Percentiles rank a stretch among this genome's conserved stretches.
phyloP scores from a whole-genome alignment of 306 rosid species.

The Vigna radiata region DNA sequence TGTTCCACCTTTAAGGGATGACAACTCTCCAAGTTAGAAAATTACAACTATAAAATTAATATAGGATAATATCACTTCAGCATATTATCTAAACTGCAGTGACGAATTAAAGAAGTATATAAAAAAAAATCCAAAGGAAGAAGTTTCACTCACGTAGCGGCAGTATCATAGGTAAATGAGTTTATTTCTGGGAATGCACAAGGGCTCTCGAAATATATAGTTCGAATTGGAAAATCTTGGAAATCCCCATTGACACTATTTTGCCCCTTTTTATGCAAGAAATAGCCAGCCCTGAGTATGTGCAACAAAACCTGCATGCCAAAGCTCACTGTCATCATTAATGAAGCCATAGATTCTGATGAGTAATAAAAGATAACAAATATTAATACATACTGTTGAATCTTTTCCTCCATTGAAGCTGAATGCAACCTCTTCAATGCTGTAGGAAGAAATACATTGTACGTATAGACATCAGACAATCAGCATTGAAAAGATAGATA shows the following conservation, averaged over 20 bases:
- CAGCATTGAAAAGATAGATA: conserved; percentile 10
- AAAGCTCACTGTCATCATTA: conserved; percentile 43
- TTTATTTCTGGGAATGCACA: conserved; percentile 83
- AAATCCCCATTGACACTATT: conserved; percentile 62
- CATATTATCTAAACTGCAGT: conserved; percentile 23
- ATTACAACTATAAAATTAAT: conserved; percentile 1
- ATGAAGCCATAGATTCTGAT: conserved; percentile 31
- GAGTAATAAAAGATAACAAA: conserved; percentile 32
- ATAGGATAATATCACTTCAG: conserved; percentile 17
- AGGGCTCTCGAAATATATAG: conserved; percentile 90
- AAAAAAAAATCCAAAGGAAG: conserved; percentile 25
- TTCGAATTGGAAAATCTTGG: conserved; percentile 74
- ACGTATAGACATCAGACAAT: conserved; percentile 26
- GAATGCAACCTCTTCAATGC: conserved; percentile 90
- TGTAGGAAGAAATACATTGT: conserved; percentile 51
- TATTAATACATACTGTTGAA: conserved; percentile 77
- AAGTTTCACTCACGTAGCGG: conserved; percentile 67
- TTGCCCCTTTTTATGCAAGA: conserved; percentile 72
- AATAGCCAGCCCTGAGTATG: conserved; percentile 91
- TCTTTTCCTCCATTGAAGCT: conserved; percentile 99
- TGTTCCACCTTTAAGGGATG: conserved; percentile 27
- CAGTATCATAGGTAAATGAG: conserved; percentile 81
- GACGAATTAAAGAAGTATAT: not conserved
- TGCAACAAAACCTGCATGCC: conserved; percentile 86
- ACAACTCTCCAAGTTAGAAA: conserved; percentile 21